Percentiles rank a stretch among this genome's conserved stretches.
These are phyloP conservation scores for Amoeboaphelidium protococcarum DNA, from an alignment of 371 early-diverging fungal genomes.

Conservation along the genomic window DNA sequence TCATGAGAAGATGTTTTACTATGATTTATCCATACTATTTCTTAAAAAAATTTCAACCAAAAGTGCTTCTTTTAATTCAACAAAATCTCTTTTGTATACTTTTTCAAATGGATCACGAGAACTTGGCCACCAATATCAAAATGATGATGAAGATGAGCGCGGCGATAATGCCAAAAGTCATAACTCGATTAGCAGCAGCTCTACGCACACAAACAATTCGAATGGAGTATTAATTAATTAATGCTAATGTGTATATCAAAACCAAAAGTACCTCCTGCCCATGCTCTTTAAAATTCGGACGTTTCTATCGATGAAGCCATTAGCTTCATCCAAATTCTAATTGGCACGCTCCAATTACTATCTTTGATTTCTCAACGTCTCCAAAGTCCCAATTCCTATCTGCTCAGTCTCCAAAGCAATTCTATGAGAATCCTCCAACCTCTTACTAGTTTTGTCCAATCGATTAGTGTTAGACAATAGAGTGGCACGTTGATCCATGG, in stretches of 20 bases:
- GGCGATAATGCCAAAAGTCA: constrained; percentile 57
- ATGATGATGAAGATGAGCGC: constrained; percentile 51
- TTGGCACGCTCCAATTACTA: constrained; percentile 60
- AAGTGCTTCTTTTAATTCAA: too few species aligned
- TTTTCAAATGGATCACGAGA: constrained; percentile 8
- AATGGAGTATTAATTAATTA: background rate
- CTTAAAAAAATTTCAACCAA: too few species aligned
- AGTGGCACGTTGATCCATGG: constrained; percentile 52
- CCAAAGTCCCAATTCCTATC: constrained; percentile 53
- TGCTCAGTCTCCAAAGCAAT: constrained; percentile 73
- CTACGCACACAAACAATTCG: constrained; percentile 15
- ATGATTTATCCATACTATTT: too few species aligned
- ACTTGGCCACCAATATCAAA: constrained; percentile 49
- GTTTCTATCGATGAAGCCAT: constrained; percentile 62
- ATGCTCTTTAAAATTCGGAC: constrained; percentile 62
- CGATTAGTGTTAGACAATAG: constrained; percentile 58
- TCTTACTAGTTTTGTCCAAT: constrained; percentile 37
- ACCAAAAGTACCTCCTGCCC: constrained; percentile 47
- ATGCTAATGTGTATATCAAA: too few species aligned
- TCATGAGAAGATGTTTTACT: too few species aligned
- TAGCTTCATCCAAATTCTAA: constrained; percentile 45
- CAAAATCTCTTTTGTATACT: too few species aligned
- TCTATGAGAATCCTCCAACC: constrained; percentile 63
- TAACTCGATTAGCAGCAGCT: constrained; percentile 47
- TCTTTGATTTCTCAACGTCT: constrained; percentile 51